Evolutionary conservation across 2,329 filamentous ascomycete species (phyloP), one percentile per base, ranked within the genome.

Genomic region (Aspergillus tubingensis): DNA sequence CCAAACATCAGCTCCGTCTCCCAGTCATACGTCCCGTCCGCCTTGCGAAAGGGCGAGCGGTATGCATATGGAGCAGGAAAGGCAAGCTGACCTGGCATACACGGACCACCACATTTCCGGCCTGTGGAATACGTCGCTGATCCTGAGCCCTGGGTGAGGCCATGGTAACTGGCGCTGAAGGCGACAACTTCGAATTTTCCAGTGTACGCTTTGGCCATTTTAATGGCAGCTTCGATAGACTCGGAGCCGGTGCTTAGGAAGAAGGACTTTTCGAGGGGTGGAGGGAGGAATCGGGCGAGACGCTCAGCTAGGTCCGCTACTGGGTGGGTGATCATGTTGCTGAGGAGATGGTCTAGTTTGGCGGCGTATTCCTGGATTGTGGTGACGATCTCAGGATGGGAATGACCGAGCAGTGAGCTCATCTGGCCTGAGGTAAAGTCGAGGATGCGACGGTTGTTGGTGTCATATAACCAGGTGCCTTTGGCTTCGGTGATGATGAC

Each of bases 111-210:
- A 2, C 57, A 57, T 49, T 62, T 65, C 3, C 70, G 62, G 11
- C 69, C 67, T 7, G 65, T 61, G 1, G 65, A 66, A 59, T 70
- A 72, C 2, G 83, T 83, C 0, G 85, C 83, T 0, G 79, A 79
- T 0, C 79, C 74, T 0, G 86, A 79, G 3, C 77, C 83, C 4
- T 77, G 77, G 0, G 86, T 88, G 60, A 89, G 77, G 15, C 86
- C 86, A 71, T 90, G 86, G 77, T 82, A 89, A 36, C 82, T 85
- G 0, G 82, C 82, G 0, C 80, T 80, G 55, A 89, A 77, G 0
- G 79, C 87, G 5, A 89, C 84, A 54, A 90, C 81, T 70, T 89
- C 86, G 65, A 86, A 89, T 54, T 86, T 88, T 1, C 86, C 85
- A 0, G 86, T 89, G 67, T 82, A 87, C 8, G 79, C 74, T 65